Conservation (phyloP, 2,329 filamentous ascomycete genomes). For the Knufia fluminis region DNA sequence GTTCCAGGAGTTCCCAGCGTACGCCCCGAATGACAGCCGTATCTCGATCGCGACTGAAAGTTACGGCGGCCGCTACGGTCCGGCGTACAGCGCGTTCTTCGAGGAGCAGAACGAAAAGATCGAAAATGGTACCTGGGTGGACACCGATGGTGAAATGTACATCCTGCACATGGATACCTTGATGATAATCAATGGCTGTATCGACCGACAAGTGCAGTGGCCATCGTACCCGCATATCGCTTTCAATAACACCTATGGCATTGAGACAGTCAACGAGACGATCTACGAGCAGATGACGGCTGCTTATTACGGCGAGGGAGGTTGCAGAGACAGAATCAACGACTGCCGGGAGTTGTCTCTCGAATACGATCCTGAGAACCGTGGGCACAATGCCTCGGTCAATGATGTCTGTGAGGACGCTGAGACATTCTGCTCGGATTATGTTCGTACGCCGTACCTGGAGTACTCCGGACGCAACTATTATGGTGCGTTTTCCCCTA, state of each 20-base stretch:
- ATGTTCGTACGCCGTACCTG: conserved; percentile 30
- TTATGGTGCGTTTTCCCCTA: too few relatives aligned
- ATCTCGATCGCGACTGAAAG: conserved; percentile 37
- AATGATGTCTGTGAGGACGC: conserved; percentile 39
- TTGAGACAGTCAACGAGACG: conserved; percentile 40
- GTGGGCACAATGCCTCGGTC: conserved; percentile 37
- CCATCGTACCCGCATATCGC: conserved; percentile 43
- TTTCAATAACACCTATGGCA: conserved; percentile 52
- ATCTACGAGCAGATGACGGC: conserved; percentile 39
- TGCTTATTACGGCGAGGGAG: conserved; percentile 37
- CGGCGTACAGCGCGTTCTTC: conserved; percentile 15
- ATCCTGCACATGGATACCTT: conserved; percentile 38
- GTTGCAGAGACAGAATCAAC: conserved; percentile 46
- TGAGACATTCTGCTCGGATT: conserved; percentile 36
- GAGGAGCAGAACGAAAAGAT: conserved; percentile 25
- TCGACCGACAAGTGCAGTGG: conserved; percentile 42
- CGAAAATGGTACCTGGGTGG: conserved; percentile 17
- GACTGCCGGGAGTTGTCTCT: conserved; percentile 41
- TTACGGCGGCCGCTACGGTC: conserved; percentile 33
- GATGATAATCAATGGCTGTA: conserved; percentile 48
- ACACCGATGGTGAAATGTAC: conserved; percentile 12
- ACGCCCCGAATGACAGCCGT: conserved; percentile 36
- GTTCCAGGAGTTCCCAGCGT: conserved; percentile 51
- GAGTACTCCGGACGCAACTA: conserved; percentile 34
- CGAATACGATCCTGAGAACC: conserved; percentile 42